Percentiles rank a stretch among this genome's conserved stretches.
These are phyloP conservation scores for Hypsizygus ulmarius DNA, from an alignment of 1,284 basidiomycete species.

Conservation along the genomic window DNA sequence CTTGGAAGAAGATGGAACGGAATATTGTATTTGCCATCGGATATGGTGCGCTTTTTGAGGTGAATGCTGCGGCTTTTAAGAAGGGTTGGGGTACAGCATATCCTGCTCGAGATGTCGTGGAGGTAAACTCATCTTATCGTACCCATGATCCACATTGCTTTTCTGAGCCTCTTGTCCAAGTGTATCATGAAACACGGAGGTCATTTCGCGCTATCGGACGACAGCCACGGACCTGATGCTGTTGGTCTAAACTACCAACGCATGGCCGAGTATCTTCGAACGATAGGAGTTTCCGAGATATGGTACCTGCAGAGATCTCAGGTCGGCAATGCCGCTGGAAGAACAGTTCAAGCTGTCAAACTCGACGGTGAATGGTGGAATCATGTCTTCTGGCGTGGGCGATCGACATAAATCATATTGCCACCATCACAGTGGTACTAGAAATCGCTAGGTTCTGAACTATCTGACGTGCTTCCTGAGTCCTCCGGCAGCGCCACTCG, in stretches of 20 bases:
- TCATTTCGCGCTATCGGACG: constrained; percentile 86
- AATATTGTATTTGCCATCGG: constrained; percentile 74
- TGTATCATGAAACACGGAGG: constrained; percentile 69
- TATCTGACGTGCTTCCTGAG: too few species aligned
- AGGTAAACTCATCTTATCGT: constrained; percentile 45
- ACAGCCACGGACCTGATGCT: constrained; percentile 88
- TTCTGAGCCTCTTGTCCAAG: constrained; percentile 37
- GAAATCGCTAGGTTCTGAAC: too few species aligned
- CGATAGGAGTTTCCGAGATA: constrained; percentile 59
- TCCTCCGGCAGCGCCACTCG: too few species aligned
- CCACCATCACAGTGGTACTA: too few species aligned
- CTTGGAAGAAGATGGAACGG: constrained; percentile 67
- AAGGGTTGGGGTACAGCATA: constrained; percentile 90
- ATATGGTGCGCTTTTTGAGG: constrained; percentile 93
- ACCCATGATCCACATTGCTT: constrained; percentile 8
- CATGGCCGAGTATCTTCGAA: constrained; percentile 66
- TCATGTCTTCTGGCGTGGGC: constrained; percentile 51
- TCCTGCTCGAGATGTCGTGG: constrained; percentile 75
- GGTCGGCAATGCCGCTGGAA: constrained; percentile 40
- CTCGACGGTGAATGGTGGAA: constrained; percentile 54
- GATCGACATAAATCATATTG: background rate
- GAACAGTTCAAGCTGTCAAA: constrained; percentile 42
- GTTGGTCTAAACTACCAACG: constrained; percentile 87
- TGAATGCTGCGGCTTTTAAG: constrained; percentile 89
- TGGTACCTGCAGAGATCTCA: constrained; percentile 59